Evolutionary conservation across 306 rosid genomes (phyloP), one percentile per base, ranked within the genome.

Genomic region (Cicer arietinum): DNA sequence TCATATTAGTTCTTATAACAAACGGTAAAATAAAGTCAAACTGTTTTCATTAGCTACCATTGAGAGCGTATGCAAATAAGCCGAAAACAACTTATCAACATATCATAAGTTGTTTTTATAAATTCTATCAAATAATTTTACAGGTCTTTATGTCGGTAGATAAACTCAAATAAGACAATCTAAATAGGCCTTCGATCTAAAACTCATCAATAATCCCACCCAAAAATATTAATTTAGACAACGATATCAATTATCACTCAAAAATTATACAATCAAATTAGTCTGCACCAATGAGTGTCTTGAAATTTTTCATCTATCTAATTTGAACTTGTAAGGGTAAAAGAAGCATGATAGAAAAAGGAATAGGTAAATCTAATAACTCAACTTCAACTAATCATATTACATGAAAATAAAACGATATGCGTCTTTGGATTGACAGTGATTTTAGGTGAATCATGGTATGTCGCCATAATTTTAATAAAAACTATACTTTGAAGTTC

Each of bases 241-340:
- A 30, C 6, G 4, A 30, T 30, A 30, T 8, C 37, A 40, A 7
- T 22, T 6, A 3, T 25, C 35, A 25, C 35, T 25, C 4, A 25
- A 11, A 6, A 14, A 43, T 39, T 40, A 7, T 52, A 67, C 4
- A 67, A 25, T 70, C 25, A 30, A 61, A 56, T 63, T 64, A 74
- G 47, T 56, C 30, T 37, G 6, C 63, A 14, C 13, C 66, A 30
- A 20, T 71, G 12, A 39, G 11, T 47, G 69, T 58, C 51, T 45
- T 70, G 52, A 70, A 73, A 47, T 22, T 51, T 66, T 66, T 53
- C 61, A 67, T 37, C 48, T 8, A 20, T 44, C 37, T 69, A 45
- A 30, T 30, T 30, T 30, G 37, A 30, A 30, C 37, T 0, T 63
- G 42, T 4, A 46, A 50, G 57, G 40, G 45, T 72, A 13, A 47